A percentile compares a stretch with the other conserved stretches of the same genome.
These are phyloP conservation scores for Phycomyces nitens DNA, from an alignment of 192 early-diverging fungal species.

Conservation along the genomic window DNA sequence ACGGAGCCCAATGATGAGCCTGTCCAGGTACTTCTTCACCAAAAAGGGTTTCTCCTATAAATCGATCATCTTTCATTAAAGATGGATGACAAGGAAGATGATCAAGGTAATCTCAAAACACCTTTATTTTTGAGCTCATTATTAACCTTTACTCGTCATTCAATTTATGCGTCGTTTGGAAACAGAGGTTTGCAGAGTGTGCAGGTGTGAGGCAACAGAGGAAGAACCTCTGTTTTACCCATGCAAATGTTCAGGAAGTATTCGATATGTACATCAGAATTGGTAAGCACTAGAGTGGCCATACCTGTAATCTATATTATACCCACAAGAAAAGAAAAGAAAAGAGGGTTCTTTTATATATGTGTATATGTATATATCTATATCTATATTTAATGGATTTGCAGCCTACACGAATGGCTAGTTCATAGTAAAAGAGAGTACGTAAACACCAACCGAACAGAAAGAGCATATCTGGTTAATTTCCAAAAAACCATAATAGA, in stretches of 20 bases:
- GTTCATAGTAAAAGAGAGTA: constrained; percentile 75
- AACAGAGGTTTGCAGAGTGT: constrained; percentile 79
- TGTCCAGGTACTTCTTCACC: too few species aligned
- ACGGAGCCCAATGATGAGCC: background rate
- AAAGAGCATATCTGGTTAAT: background rate
- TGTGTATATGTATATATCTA: background rate
- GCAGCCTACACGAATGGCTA: constrained; percentile 80
- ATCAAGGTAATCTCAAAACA: background rate
- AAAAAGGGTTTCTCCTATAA: too few species aligned
- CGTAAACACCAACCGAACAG: background rate
- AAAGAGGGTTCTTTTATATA: too few species aligned
- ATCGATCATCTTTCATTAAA: background rate
- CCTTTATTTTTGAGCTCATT: background rate
- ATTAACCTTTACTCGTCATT: background rate
- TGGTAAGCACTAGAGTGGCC: constrained; percentile 50
- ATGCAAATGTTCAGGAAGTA: constrained; percentile 95
- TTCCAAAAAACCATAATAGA: constrained; percentile 26
- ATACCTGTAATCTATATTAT: background rate
- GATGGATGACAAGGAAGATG: background rate
- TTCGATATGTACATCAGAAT: constrained; percentile 89
- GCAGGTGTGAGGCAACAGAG: constrained; percentile 68
- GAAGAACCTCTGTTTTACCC: constrained; percentile 90
- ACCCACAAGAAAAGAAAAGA: background rate
- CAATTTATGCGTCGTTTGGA: background rate
- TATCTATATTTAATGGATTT: background rate